Base-by-base conservation (phyloP, 2,329 filamentous ascomycete species). In the Colletotrichum orbiculare region DNA sequence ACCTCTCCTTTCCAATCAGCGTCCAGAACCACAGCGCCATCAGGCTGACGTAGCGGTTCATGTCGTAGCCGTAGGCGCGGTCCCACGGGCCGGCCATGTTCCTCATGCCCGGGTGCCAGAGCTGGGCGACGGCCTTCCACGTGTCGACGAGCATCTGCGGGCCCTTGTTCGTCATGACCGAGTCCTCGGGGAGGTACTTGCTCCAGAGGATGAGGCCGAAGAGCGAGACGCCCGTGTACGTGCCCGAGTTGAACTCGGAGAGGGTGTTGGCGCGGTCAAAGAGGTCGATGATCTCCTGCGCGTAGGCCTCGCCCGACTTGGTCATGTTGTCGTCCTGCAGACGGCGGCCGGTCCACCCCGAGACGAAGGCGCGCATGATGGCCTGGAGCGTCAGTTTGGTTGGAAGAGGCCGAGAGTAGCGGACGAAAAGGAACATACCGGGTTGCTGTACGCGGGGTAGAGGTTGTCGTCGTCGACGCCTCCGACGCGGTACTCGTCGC, bases 41-140 rank as follows among this genome's bases (percentile, higher is more conserved):
- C 53, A 89, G 79, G 56, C 84, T 84, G 4, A 89, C 72, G 69
- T 89, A 89, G 7, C 81, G 76, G 59, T 87, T 88, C 87, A 89
- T 88, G 64, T 90, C 87, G 62, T 83, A 89, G 1, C 87, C 87
- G 67, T 90, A 90, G 0, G 82, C 78, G 0, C 88, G 82, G 72
- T 90, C 88, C 87, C 87, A 90, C 0, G 88, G 88, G 0, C 87
- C 88, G 2, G 87, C 87, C 52, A 89, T 80, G 66, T 89, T 90
- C 68, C 81, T 84, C 75, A 90, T 73, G 2, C 82, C 79, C 1
- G 87, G 82, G 57, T 89, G 85, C 78, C 86, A 90, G 1, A 90
- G 78, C 49, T 82, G 69, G 0, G 79, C 78, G 2, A 86, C 77
- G 3, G 80, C 78, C 5, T 80, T 75, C 87, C 86, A 89, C 0